Evolutionary conservation across 192 early-diverging fungal species (phyloP), one percentile per base, ranked within the genome.

Genomic region (Coemansia sp.): DNA sequence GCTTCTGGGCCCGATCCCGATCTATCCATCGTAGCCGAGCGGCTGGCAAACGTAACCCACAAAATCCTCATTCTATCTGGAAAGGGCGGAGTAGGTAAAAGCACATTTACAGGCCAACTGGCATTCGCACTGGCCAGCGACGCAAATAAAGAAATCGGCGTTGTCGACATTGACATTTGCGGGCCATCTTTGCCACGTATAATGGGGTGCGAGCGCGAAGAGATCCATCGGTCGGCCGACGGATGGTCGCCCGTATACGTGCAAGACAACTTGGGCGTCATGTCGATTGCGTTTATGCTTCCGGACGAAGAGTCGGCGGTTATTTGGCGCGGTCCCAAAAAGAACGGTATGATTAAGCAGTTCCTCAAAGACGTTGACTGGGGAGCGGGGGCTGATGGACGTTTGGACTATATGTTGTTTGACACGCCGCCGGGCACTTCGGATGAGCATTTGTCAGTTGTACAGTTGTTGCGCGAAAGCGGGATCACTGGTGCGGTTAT

Each of bases 371-470:
- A 99, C 80, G 94, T 99, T 10, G 92, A 92, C 65, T 99, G 95
- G 95, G 88, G 45, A 4, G 37, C 15, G n/a, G 88, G 45, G 11
- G 37, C 15, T 17, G 55, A 29, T 8, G 60, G 51, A 1, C 76
- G 85, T 11, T 72, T 97, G 29, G 97, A 99, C 66, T 97, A 88
- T 72, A 79, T 99, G 53, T 73, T 99, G 10, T 84, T 99, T 39
- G 97, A 99, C 69, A 99, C 97, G 12, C 97, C 97, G 5, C 97
- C 97, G 4, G 93, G 96, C 21, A 99, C 97, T 3, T 92, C 93
- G 1, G 97, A 99, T 73, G 97, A 99, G 73, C 97, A 99, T 66
- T 76, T 99, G 58, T 90, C 93, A 15, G 85, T 98, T 2, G 87
- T 88, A 0, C 88, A 92, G 66, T 85, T 89, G 67, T 68, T 99